A percentile compares a stretch with the other conserved stretches of the same genome.
phyloP scores from a whole-genome alignment of 176 grass and related monocot species.

The Secale cereale region DNA sequence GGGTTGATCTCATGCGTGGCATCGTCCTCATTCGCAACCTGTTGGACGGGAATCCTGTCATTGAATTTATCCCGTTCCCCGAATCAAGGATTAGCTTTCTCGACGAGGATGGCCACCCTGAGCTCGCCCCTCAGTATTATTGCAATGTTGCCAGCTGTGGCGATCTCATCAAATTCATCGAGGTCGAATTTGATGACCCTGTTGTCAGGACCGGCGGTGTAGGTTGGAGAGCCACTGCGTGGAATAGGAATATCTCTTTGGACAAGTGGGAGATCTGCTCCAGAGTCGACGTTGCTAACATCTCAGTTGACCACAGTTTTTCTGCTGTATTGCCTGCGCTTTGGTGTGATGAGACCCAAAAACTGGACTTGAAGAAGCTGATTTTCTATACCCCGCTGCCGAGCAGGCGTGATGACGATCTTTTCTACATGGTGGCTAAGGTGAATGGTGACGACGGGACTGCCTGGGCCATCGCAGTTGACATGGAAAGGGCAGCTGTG shows the following conservation, averaged over 20 bases:
- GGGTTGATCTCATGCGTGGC: not conserved
- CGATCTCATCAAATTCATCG: not conserved
- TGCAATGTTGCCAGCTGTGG: not conserved
- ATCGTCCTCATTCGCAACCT: not conserved
- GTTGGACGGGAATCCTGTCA: not conserved
- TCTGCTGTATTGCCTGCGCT: not conserved
- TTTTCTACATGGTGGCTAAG: not conserved
- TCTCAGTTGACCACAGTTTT: not conserved
- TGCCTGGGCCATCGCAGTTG: not conserved
- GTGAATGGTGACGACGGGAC: not conserved
- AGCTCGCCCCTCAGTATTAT: not conserved
- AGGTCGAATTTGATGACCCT: not conserved
- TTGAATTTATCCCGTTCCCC: not conserved
- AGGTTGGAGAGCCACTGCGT: not conserved
- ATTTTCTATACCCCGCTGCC: not conserved
- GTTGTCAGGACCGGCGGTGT: not conserved
- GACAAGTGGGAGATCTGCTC: not conserved
- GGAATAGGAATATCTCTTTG: not conserved
- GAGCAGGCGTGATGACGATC: not conserved
- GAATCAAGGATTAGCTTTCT: not conserved
- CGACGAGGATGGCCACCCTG: not conserved
- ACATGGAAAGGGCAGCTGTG: not conserved
- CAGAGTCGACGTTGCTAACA: not conserved
- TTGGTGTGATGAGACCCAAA: not conserved
- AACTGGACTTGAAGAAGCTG: not conserved